Percentiles rank a stretch among this genome's conserved stretches.
Conservation (phyloP, 192 early-diverging fungal species). For the Dispira parvispora region DNA sequence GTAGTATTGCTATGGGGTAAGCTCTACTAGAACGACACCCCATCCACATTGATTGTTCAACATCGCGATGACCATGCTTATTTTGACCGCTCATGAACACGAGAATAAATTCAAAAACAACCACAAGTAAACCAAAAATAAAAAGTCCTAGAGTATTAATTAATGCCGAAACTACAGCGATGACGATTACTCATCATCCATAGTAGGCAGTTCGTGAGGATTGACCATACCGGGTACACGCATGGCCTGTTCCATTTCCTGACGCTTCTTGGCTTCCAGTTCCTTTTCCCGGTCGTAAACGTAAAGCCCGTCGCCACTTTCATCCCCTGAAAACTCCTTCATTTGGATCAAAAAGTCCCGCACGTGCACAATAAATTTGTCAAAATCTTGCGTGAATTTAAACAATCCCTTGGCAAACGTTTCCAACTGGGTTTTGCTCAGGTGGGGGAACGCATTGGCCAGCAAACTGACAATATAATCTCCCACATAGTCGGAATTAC, state of each 20-base stretch:
- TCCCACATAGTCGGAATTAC: constrained; percentile 63
- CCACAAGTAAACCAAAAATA: too few species aligned
- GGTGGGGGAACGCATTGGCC: constrained; percentile 77
- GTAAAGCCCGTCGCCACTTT: constrained; percentile 55
- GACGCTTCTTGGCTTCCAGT: constrained; percentile 53
- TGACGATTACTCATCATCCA: constrained; percentile 22
- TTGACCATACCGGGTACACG: constrained; percentile 95
- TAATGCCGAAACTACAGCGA: neutral
- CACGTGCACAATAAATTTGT: constrained; percentile 81
- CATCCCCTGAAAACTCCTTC: constrained; percentile 86
- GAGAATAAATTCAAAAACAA: too few species aligned
- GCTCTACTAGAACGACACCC: too few species aligned
- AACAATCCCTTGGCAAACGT: constrained; percentile 79
- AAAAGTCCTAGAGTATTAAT: neutral
- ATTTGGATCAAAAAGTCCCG: constrained; percentile 92
- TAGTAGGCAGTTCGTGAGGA: constrained; percentile 59
- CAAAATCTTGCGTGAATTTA: constrained; percentile 58
- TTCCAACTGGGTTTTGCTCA: constrained; percentile 71
- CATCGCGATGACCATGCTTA: too few species aligned
- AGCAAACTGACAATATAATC: constrained; percentile 75
- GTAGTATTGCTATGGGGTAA: too few species aligned
- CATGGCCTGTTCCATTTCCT: constrained; percentile 64
- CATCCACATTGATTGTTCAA: too few species aligned
- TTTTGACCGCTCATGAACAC: too few species aligned
- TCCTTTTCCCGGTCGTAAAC: constrained; percentile 84